Percentiles rank a stretch among this genome's conserved stretches.
These are phyloP conservation scores for Fusarium nisikadoi DNA, from an alignment of 2,329 filamentous ascomycete genomes.

Conservation along the genomic window DNA sequence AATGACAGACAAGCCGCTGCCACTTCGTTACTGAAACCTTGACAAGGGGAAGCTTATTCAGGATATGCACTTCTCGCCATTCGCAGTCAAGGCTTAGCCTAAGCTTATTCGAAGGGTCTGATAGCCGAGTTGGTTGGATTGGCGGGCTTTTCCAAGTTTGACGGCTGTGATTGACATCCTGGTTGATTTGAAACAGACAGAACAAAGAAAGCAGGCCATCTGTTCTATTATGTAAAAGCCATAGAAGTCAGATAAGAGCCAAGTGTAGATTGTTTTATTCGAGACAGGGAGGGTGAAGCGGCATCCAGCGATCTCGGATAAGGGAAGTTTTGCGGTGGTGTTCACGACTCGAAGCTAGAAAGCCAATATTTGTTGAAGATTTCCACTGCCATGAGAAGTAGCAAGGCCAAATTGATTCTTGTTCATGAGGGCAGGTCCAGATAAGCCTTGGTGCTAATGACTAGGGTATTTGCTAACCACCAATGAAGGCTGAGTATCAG, in stretches of 20 bases:
- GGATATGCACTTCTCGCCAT: constrained; percentile 1
- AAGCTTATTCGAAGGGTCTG: constrained; percentile 21
- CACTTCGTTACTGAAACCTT: constrained; percentile 11
- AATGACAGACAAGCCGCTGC: not conserved
- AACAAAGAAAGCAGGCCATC: constrained; percentile 3
- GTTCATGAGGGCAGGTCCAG: not conserved
- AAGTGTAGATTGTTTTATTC: constrained; percentile 15
- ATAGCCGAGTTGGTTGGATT: constrained; percentile 11
- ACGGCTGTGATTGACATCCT: constrained; percentile 2
- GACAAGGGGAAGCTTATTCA: not conserved
- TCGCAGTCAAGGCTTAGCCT: constrained; percentile 6
- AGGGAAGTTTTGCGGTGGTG: not conserved
- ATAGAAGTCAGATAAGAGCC: not conserved
- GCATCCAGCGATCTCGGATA: not conserved
- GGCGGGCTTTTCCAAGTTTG: constrained; percentile 22
- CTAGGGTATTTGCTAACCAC: constrained; percentile 7
- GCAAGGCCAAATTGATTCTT: not conserved
- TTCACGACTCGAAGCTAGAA: not conserved
- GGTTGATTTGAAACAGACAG: constrained; percentile 16
- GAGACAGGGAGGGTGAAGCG: not conserved
- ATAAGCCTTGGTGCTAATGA: not conserved
- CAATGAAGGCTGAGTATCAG: constrained; percentile 16
- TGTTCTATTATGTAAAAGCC: not conserved
- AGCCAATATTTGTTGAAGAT: not conserved
- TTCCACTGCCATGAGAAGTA: not conserved